Evolutionary conservation across 2,329 filamentous ascomycete species (phyloP).

Genomic region (Verticillium longisporum): DNA sequence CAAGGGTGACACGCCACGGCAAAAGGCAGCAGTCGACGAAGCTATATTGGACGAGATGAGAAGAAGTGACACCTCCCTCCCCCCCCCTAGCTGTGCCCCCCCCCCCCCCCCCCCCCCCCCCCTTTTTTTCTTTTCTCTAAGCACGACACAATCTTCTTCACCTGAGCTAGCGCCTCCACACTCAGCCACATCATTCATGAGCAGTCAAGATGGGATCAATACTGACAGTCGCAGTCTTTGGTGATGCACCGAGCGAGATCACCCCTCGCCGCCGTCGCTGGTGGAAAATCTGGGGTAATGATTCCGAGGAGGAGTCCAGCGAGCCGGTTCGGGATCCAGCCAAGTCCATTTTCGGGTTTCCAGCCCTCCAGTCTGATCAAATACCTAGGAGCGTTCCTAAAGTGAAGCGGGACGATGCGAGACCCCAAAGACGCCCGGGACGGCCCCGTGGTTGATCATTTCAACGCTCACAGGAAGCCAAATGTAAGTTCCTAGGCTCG

Average conservation of each 20-base stretch:
- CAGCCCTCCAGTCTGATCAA: neutral
- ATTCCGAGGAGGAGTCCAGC: neutral
- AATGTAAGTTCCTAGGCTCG: no score
- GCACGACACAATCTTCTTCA: no score
- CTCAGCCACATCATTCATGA: no score
- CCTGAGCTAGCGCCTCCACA: no score
- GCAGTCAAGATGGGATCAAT: no score
- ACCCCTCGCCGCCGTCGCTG: neutral
- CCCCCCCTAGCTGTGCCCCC: neutral
- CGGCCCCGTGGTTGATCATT: no score
- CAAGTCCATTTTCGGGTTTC: neutral
- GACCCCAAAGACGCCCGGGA: neutral
- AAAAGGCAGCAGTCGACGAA: constrained; percentile 18
- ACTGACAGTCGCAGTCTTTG: neutral
- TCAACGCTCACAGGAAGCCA: no score
- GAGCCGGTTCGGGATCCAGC: neutral
- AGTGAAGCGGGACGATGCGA: neutral
- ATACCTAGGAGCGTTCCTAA: neutral
- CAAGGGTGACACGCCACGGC: constrained; percentile 21
- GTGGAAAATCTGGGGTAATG: neutral
- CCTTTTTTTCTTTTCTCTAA: neutral
- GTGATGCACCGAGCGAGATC: neutral
- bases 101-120: no score
- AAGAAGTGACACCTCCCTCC: no score
- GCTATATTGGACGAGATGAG: constrained; percentile 2